These are phyloP conservation scores for Capsella rubella DNA, from an alignment of 441 rosid species.

Conservation along the genomic window DNA sequence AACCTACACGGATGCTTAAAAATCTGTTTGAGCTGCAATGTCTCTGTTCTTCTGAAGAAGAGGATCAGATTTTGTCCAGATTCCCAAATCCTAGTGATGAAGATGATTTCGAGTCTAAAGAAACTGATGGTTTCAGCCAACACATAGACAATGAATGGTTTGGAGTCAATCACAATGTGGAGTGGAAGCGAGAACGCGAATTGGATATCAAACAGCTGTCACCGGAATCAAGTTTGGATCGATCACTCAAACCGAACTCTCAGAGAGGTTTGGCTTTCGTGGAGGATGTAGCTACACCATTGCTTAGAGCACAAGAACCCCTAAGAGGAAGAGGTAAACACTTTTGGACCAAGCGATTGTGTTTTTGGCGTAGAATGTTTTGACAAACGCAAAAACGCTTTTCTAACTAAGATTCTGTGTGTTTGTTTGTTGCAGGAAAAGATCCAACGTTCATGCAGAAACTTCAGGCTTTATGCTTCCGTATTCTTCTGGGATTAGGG, in stretches of 20 bases:
- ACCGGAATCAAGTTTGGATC: conserved; percentile 32
- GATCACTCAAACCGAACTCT: conserved; percentile 43
- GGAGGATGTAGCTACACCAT: conserved; percentile 37
- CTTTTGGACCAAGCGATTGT: conserved; percentile 18
- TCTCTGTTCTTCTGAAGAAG: conserved; percentile 43
- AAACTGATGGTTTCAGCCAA: conserved; percentile 34
- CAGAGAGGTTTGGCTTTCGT: conserved; percentile 47
- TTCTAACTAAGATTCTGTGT: conserved; percentile 28
- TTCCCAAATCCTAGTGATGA: conserved; percentile 28
- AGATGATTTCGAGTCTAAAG: conserved; percentile 31
- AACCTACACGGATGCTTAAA: conserved; percentile 47
- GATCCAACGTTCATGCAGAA: conserved; percentile 49
- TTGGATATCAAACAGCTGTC: conserved; percentile 22
- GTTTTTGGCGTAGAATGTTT: conserved; percentile 14
- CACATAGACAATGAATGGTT: conserved; percentile 40
- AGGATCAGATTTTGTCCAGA: conserved; percentile 33
- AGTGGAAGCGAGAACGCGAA: conserved; percentile 37
- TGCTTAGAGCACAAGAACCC: conserved; percentile 41
- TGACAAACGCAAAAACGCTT: conserved; percentile 30
- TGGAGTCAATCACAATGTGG: conserved; percentile 37
- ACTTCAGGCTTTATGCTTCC: conserved; percentile 49
- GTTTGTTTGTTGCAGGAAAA: conserved; percentile 53
- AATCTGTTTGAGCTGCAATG: conserved; percentile 52
- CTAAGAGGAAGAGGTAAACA: conserved; percentile 52
- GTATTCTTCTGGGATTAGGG: conserved; percentile 68